Conservation (phyloP, 192 early-diverging fungal genomes). For the Phycomyces nitens region DNA sequence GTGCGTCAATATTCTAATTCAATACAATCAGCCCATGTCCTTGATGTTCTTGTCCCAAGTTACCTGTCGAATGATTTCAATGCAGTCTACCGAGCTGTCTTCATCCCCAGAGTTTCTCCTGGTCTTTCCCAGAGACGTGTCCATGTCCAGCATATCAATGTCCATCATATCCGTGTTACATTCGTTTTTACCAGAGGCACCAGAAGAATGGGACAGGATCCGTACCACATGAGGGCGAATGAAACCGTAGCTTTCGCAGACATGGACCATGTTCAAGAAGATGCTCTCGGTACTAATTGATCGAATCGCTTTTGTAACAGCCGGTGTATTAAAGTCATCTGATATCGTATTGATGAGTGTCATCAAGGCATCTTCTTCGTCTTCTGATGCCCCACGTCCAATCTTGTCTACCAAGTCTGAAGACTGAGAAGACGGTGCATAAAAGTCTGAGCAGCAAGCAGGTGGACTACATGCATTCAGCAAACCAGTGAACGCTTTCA, state of each 20-base stretch:
- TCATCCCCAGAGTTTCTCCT: background rate
- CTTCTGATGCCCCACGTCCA: constrained; percentile 3
- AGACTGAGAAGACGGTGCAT: constrained; percentile 16
- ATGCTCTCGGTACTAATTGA: constrained; percentile 23
- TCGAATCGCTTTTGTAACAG: constrained; percentile 24
- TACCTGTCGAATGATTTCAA: background rate
- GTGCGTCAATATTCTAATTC: constrained; percentile 28
- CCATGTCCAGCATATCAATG: constrained; percentile 16
- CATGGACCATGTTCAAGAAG: constrained; percentile 27
- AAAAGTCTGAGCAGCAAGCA: constrained; percentile 18
- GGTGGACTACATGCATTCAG: constrained; percentile 33
- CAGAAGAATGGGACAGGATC: background rate
- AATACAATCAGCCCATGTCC: background rate
- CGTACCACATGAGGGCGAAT: constrained; percentile 15
- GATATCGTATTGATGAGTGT: constrained; percentile 18
- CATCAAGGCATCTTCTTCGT: constrained; percentile 25
- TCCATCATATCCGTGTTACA: background rate
- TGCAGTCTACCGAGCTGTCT: background rate
- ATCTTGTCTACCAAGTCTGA: constrained; percentile 12
- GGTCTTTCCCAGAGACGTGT: background rate
- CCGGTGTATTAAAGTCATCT: constrained; percentile 17
- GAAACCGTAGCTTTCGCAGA: constrained; percentile 15
- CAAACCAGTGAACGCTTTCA: constrained; percentile 31
- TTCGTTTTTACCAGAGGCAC: background rate
- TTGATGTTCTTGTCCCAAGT: background rate